These are phyloP conservation scores for Zasmidium cellare DNA, from an alignment of 2,329 filamentous ascomycete genomes.

Conservation along the genomic window DNA sequence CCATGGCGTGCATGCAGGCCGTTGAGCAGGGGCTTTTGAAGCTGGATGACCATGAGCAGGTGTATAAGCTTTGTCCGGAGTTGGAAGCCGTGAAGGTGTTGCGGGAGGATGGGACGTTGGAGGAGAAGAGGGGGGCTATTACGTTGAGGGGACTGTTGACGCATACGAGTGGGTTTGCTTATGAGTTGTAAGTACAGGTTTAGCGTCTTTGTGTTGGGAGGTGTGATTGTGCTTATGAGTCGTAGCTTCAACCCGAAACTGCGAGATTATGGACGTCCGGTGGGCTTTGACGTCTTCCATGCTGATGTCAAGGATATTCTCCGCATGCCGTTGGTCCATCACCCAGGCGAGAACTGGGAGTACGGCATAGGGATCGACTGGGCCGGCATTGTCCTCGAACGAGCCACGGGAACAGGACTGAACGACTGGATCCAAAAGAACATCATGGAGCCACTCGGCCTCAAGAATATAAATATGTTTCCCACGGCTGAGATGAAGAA, in stretches of 20 bases:
- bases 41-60: conserved; percentile 42
- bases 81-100: conserved; percentile 45
- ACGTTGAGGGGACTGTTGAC: conserved; percentile 53
- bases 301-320: conserved; percentile 51
- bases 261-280: conserved; percentile 44
- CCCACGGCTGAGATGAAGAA: conserved; percentile 55
- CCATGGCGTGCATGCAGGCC: conserved; percentile 50
- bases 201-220: background rate
- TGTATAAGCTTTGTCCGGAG: conserved; percentile 44
- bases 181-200: conserved; percentile 40
- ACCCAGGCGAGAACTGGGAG: conserved; percentile 63
- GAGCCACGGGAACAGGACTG: conserved; percentile 43
- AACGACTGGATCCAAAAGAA: conserved; percentile 49
- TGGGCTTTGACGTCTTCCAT: conserved; percentile 59
- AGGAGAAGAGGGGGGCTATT: conserved; percentile 46
- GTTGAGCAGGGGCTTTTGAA: conserved; percentile 44
- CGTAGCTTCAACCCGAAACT: conserved; percentile 44
- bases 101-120: conserved; percentile 40
- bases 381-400: conserved; percentile 51
- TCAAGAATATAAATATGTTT: conserved; percentile 58
- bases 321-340: conserved; percentile 58
- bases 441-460: conserved; percentile 47
- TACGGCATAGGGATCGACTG: conserved; percentile 55
- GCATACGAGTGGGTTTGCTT: conserved; percentile 53
- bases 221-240: conserved; percentile 1